Evolutionary conservation across 768 basidiomycete genomes (phyloP), one percentile per base, ranked within the genome.

Genomic region (Xerocomus spinulosus): DNA sequence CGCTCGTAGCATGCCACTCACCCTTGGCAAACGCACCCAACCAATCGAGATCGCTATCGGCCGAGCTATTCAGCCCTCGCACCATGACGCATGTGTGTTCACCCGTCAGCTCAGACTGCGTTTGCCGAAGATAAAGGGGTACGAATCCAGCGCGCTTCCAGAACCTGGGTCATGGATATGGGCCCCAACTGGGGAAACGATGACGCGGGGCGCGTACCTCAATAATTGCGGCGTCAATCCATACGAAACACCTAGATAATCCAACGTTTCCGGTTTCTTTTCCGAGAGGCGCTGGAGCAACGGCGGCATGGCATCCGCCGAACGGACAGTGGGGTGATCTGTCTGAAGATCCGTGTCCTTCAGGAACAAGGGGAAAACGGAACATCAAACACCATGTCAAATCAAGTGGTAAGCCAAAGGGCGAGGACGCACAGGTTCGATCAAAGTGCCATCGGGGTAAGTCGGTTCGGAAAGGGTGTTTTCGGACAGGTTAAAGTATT

Each of bases 1-100:
- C 5, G 17, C 4, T 15, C 3, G 26, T 7, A 32, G 7, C 14
- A 25, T 23, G 15, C 35, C 36, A 41, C 72, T 21, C 33, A 87
- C 89, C 89, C 70, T 83, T 83, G 15, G 92, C 79, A 67, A 99
- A 97, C 61, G 92, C 93, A 17, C 78, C 73, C 30, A 99, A 60
- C 93, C 95, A 98, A 41, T 82, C 82, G 32, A 89, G 66, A 50
- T 85, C 85, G 25, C 69, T 63, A 34, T 77, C 80, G 14, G 67
- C 67, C 30, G 77, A 83, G 62, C 76, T 87, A 63, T 81, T 85
- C 65, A 98, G 69, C 0, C 88, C 85, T 26, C 90, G 79, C 1
- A 95, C 80, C 96, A 99, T 98, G 29, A 97, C 85, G 61, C 92
- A 94, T 0, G 91, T 89, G 62, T 96, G 87, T 68, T 99, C 96